phyloP scores from a whole-genome alignment of 1,284 basidiomycete genomes.

The Ustilago nuda region DNA sequence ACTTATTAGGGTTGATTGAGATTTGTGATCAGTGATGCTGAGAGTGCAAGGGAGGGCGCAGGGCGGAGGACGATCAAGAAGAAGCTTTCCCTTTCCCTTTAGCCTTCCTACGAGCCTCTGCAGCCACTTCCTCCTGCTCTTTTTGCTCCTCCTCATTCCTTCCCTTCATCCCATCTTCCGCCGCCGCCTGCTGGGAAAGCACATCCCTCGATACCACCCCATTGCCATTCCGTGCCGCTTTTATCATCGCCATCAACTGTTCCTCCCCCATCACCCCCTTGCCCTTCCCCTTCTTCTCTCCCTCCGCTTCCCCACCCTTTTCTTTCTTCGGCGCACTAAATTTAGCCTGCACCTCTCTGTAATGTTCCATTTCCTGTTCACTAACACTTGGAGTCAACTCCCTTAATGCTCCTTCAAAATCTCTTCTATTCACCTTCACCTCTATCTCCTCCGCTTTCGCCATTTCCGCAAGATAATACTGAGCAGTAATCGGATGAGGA shows the following conservation, averaged over 20 bases:
- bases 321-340: slow-evolving; percentile 72
- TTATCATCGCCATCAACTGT: slow-evolving; percentile 15
- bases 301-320: not conserved
- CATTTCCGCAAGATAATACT: slow-evolving; percentile 91
- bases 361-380: slow-evolving; percentile 88
- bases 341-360: slow-evolving; percentile 78
- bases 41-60: not conserved
- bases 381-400: slow-evolving; percentile 89
- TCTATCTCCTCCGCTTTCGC: slow-evolving; percentile 80
- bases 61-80: not conserved
- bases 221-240: slow-evolving; percentile 11
- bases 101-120: slow-evolving; percentile 15
- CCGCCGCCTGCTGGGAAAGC: not conserved
- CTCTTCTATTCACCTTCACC: slow-evolving; percentile 78
- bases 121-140: slow-evolving; percentile 6
- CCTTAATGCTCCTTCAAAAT: slow-evolving; percentile 82
- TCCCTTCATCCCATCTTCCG: not conserved
- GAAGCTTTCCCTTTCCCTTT: slow-evolving; percentile 36
- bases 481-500: slow-evolving; percentile 83
- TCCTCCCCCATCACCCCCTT: slow-evolving; percentile 15
- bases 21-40: not conserved
- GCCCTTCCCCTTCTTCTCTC: not conserved
- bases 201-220: slow-evolving; percentile 5
- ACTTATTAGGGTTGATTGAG: not conserved
- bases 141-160: not conserved